Evolutionary conservation across 768 basidiomycete genomes (phyloP), one percentile per base, ranked within the genome.

Genomic region (Mycena galopus): DNA sequence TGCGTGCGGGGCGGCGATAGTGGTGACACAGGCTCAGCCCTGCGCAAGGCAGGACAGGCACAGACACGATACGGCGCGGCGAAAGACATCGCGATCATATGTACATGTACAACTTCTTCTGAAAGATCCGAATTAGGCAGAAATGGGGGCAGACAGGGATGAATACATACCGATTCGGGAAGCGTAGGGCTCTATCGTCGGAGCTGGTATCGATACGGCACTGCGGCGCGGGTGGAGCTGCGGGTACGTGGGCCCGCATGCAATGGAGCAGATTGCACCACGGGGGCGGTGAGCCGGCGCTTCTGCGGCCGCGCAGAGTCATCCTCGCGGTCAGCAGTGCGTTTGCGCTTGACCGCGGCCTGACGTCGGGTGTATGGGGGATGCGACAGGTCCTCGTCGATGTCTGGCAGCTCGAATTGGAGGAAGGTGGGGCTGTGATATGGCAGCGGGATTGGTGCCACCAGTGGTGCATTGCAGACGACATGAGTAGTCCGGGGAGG

Each of bases 361-460:
- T 69, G 39, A 11, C 68, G 69, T 7, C 73, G 64, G 12, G 78
- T 90, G 83, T 92, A 92, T 0, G 92, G 92, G 9, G 92, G 90
- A 73, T 88, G 88, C 0, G 92, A 92, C 50, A 92, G 87, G 77
- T 93, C 91, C 77, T 92, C 89, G 81, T 92, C 91, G 10, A 89
- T 82, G 81, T 92, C 91, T 0, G 92, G 92, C 27, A 70, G 69
- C 67, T 91, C 89, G 78, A 91, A 92, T 65, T 91, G 89, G 66
- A 93, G 88, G 79, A 92, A 92, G 0, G 88, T 88, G 30, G 92
- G 92, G 12, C 91, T 90, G 66, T 91, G 90, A 80, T 90, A 92
- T 2, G 92, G 92, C 42, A 92, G 87, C 0, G 92, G 92, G 29
- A 88, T 88, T 16, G 92, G 92, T 0, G 91, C 91, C 72, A 92